Conservation (phyloP, 2,329 filamentous ascomycete species). For the Penicillium sp. region DNA sequence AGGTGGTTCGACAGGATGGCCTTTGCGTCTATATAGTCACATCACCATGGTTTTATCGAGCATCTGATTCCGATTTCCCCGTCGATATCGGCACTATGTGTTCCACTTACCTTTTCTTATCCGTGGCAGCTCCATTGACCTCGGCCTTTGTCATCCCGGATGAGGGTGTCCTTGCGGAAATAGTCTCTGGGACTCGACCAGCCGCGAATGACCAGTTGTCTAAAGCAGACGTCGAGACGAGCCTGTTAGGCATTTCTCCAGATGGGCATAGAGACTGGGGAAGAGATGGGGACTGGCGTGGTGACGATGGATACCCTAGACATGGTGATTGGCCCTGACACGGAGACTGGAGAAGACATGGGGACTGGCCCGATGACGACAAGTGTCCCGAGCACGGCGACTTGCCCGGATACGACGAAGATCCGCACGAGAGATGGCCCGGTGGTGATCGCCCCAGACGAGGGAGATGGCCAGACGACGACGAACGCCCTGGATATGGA, state of each 20-base stretch:
- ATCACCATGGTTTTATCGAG: not conserved
- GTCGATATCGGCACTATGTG: not conserved
- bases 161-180: conserved; percentile 4
- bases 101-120: not conserved
- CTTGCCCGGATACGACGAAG: not conserved
- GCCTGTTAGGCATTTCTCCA: not conserved
- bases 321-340: not conserved
- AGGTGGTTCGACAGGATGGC: not conserved
- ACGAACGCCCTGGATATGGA: not conserved
- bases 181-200: not conserved
- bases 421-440: not conserved
- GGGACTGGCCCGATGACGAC: not conserved
- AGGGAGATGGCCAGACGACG: not conserved
- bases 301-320: not conserved
- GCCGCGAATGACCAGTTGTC: not conserved
- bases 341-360: not conserved
- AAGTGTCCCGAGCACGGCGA: not conserved
- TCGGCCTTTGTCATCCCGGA: conserved; percentile 13
- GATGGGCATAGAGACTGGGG: not conserved
- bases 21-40: not conserved
- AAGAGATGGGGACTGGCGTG: not conserved
- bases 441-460: not conserved
- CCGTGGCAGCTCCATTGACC: conserved; percentile 1
- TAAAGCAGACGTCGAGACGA: not conserved
- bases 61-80: not conserved